These are phyloP conservation scores for Polytrichum formosum DNA, from an alignment of 225 moss, liverwort and hornwort species.

Conservation along the genomic window DNA sequence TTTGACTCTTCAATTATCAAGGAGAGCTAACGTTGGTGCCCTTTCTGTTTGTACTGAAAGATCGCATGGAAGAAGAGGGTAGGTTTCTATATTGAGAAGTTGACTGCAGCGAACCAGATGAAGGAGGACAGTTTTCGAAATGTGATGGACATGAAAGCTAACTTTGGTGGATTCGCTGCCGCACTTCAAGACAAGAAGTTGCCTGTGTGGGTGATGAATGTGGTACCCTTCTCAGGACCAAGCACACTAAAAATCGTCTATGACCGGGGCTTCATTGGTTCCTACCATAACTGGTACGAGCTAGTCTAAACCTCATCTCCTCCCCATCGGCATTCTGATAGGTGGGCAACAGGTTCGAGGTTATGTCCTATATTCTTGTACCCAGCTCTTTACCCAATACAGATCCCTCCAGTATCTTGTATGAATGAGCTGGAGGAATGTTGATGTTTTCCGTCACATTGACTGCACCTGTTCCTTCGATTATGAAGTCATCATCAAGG, in stretches of 20 bases:
- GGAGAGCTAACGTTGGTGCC: background rate
- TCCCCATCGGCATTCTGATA: no score
- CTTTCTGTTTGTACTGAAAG: constrained; percentile 24
- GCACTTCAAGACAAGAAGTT: constrained; percentile 59
- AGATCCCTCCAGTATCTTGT: background rate
- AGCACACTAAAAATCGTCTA: constrained; percentile 85
- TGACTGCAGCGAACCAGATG: constrained; percentile 61
- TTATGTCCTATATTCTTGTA: no score
- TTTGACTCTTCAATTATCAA: background rate
- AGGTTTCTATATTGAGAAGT: constrained; percentile 70
- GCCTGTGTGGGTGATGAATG: constrained; percentile 96
- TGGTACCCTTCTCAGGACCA: constrained; percentile 65
- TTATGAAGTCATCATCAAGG: no score
- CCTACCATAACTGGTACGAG: constrained; percentile 90
- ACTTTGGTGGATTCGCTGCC: constrained; percentile 91
- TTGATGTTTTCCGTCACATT: no score
- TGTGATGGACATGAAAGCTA: constrained; percentile 98
- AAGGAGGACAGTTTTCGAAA: constrained; percentile 69
- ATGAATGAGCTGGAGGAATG: no score
- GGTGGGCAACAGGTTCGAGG: no score
- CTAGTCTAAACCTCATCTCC: background rate
- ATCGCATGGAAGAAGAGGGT: constrained; percentile 75
- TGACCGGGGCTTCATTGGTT: constrained; percentile 93
- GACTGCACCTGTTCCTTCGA: background rate
- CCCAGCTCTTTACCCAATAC: background rate